These are phyloP conservation scores for Penicillium parvum DNA, from an alignment of 495 filamentous ascomycete species.

Conservation along the genomic window DNA sequence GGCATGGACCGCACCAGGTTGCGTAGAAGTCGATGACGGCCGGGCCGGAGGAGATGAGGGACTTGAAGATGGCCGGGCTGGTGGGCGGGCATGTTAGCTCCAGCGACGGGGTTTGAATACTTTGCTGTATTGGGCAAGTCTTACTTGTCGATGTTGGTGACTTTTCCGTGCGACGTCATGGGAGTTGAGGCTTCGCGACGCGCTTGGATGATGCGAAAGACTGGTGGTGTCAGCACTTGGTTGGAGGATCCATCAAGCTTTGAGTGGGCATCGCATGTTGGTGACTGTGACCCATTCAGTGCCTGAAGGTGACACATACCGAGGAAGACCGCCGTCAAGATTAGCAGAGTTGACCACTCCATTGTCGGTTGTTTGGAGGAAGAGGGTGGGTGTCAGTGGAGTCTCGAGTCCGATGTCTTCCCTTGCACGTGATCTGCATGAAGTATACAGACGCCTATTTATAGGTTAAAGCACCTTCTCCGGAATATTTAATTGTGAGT, in stretches of 20 bases:
- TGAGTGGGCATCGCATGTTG: background rate
- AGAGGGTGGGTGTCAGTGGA: conserved; percentile 8
- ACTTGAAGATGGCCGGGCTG: conserved; percentile 29
- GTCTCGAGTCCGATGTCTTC: conserved; percentile 4
- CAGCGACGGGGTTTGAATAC: too few species aligned
- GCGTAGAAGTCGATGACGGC: conserved; percentile 29
- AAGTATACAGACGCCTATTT: too few species aligned
- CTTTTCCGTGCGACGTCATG: conserved; percentile 26
- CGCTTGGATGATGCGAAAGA: conserved; percentile 16
- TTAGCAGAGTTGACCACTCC: conserved; percentile 21
- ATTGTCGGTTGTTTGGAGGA: conserved; percentile 21
- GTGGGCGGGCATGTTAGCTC: conserved; percentile 9
- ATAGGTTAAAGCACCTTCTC: too few species aligned
- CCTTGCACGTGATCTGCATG: conserved; percentile 3
- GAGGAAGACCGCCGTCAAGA: conserved; percentile 18
- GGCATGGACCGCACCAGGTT: conserved; percentile 29
- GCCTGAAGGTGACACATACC: conserved; percentile 7
- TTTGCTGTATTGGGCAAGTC: too few species aligned
- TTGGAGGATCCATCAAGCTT: too few species aligned
- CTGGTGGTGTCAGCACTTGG: conserved; percentile 14
- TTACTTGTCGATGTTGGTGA: conserved; percentile 29
- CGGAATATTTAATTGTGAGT: too few species aligned
- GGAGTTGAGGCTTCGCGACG: conserved; percentile 10
- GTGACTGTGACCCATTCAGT: background rate
- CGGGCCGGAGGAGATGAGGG: conserved; percentile 23